Evolutionary conservation across 345 rosid genomes (phyloP), one percentile per base, ranked within the genome.

Genomic region (Salix arbutifolia): DNA sequence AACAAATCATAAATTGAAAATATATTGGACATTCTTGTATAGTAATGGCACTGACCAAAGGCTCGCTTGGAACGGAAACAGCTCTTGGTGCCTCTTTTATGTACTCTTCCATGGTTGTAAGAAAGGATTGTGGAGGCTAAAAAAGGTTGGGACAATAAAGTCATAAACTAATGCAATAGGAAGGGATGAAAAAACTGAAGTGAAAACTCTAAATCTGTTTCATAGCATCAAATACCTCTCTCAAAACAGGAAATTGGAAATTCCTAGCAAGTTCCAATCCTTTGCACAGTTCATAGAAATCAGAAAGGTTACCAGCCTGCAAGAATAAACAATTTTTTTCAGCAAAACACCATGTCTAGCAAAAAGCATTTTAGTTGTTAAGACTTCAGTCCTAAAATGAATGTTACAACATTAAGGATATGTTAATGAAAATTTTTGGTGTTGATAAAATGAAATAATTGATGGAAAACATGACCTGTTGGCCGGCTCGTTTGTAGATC

Each of bases 201-300:
- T 33, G 18, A 62, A 75, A 72, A 70, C 37, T 66, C 35, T 60
- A 37, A 28, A 74, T 42, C 72, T 68, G 14, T 16, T 35, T 48
- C 46, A 60, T 40, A 67, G 71, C 50, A 77, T 61, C 62, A 60
- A 50, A 74, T 84, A 96, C 99, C 94, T 94, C 98, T 88, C 98
- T 86, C 77, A 96, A 81, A 79, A 84, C 85, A 58, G 99, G 99
- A 88, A 94, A 96, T 72, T 96, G 98, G 78, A 96, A 94, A 83
- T 96, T 96, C 84, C 99, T 91, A 21, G 98, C 97, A 82, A 94
- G 97, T 85, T 96, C 97, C 89, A 96, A 86, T 60, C 98, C 96
- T 90, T 89, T 91, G 86, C 99, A 96, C 68, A 90, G 81, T 81
- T 94, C 97, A 83, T 94, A 96, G 79, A 96, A 96, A 82, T 90